Percentiles rank a stretch among this genome's conserved stretches.
Conservation (phyloP, 768 basidiomycete species). For the Pisolithus sp. region DNA sequence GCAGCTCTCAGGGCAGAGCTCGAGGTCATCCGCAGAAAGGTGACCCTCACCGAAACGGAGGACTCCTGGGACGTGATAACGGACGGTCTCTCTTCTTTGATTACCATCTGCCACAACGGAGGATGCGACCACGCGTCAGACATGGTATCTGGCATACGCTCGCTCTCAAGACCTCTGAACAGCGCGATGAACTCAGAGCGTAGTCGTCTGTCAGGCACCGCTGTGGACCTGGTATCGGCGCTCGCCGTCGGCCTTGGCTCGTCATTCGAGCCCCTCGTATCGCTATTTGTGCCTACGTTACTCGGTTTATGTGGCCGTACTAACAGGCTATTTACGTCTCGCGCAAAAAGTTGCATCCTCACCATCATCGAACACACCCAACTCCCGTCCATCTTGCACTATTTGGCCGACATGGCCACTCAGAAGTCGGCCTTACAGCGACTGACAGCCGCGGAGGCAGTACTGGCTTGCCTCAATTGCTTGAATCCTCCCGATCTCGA, state of each 20-base stretch:
- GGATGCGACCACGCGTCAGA: slow-evolving; percentile 47
- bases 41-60: slow-evolving; percentile 58
- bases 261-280: slow-evolving; percentile 60
- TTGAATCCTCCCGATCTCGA: slow-evolving; percentile 78
- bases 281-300: slow-evolving; percentile 63
- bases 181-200: slow-evolving; percentile 68
- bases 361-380: slow-evolving; percentile 63
- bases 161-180: slow-evolving; percentile 46
- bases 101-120: slow-evolving; percentile 44
- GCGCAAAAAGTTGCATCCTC: slow-evolving; percentile 55
- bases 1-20: slow-evolving; percentile 33
- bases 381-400: slow-evolving; percentile 54
- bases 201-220: slow-evolving; percentile 59
- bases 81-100: slow-evolving; percentile 41
- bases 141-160: slow-evolving; percentile 44
- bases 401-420: slow-evolving; percentile 47
- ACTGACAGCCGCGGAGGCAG: slow-evolving; percentile 57
- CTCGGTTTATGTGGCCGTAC: slow-evolving; percentile 63
- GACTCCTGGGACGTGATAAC: slow-evolving; percentile 74
- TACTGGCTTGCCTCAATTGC: slow-evolving; percentile 60
- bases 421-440: slow-evolving; percentile 68
- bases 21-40: slow-evolving; percentile 35
- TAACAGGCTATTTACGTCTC: slow-evolving; percentile 70
- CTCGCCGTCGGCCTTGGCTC: slow-evolving; percentile 50
- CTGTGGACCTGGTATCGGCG: slow-evolving; percentile 54